Evolutionary conservation across 2,329 filamentous ascomycete genomes (phyloP).

Genomic region (Ophiostoma himal-ulmi): DNA sequence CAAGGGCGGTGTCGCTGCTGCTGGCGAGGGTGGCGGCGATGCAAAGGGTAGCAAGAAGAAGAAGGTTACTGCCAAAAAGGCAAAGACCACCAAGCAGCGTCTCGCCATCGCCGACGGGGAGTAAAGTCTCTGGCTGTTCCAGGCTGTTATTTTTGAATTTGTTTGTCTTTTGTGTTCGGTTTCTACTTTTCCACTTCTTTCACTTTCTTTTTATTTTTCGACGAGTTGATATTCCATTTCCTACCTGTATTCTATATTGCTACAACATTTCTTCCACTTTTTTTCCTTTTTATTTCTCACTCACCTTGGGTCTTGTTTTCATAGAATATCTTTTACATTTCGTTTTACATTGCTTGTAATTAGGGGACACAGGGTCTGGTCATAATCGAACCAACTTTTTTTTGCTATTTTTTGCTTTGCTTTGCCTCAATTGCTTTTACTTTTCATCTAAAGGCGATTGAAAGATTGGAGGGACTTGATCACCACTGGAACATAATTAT

Average conservation of each 20-base stretch:
- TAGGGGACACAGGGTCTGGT: not conserved
- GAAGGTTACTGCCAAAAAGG: constrained; percentile 50
- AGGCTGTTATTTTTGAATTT: not conserved
- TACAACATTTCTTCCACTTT: not conserved
- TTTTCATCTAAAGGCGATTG: not conserved
- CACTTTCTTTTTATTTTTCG: not conserved
- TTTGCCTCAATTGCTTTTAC: not conserved
- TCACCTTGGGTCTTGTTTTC: not conserved
- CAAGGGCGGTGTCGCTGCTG: constrained; percentile 79
- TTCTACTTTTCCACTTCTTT: too few relatives aligned
- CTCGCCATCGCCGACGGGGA: constrained; percentile 62
- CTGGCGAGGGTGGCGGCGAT: constrained; percentile 54
- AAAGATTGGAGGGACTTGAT: not conserved
- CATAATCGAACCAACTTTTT: not conserved
- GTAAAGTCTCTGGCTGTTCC: constrained; percentile 27
- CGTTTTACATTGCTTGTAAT: constrained; percentile 3
- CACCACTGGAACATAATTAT: too few relatives aligned
- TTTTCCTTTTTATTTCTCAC: not conserved
- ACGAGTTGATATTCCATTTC: not conserved
- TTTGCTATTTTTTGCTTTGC: not conserved
- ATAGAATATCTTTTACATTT: constrained; percentile 1
- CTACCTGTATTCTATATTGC: constrained; percentile 1
- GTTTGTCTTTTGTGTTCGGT: not conserved
- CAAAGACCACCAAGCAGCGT: constrained; percentile 63
- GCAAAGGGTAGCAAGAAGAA: constrained; percentile 52